Percentiles rank a stretch among this genome's conserved stretches.
Evolutionary conservation across 306 rosid genomes (phyloP).

Genomic region (Erythrophleum fordii): DNA sequence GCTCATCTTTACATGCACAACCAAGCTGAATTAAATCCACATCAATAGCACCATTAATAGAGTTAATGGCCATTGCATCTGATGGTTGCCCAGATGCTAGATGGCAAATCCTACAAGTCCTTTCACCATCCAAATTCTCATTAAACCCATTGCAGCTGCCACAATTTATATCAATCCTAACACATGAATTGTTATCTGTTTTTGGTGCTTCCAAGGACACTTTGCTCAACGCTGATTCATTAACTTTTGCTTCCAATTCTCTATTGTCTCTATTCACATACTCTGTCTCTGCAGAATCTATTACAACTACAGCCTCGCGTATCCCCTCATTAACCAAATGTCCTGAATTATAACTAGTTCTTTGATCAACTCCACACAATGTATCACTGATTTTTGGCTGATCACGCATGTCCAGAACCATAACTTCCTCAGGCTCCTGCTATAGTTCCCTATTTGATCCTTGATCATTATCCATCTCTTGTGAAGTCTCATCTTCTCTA

Average conservation of each 20-base stretch:
- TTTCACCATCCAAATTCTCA: conserved; percentile 67
- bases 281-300: conserved; percentile 50
- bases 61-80: conserved; percentile 42
- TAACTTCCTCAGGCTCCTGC: conserved; percentile 32
- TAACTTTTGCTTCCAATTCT: conserved; percentile 42
- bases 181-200: conserved; percentile 53
- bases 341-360: conserved; percentile 44
- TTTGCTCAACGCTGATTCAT: conserved; percentile 48
- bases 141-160: conserved; percentile 45
- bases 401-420: conserved; percentile 19
- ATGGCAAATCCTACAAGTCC: conserved; percentile 88
- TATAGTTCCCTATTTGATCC: conserved; percentile 43
- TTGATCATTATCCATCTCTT: conserved; percentile 35
- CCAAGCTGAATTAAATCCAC: conserved; percentile 78
- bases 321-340: conserved; percentile 42
- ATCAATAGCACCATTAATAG: conserved; percentile 22
- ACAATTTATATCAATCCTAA: conserved; percentile 57
- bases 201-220: conserved; percentile 40
- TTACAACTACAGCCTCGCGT: conserved; percentile 48
- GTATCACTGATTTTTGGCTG: conserved; percentile 31
- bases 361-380: conserved; percentile 45
- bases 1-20: conserved; percentile 85
- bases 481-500: conserved; percentile 39
- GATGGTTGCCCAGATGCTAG: conserved; percentile 69
- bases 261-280: conserved; percentile 36